phyloP scores from a whole-genome alignment of 1,284 basidiomycete species.

The Gomphus bonarii region DNA sequence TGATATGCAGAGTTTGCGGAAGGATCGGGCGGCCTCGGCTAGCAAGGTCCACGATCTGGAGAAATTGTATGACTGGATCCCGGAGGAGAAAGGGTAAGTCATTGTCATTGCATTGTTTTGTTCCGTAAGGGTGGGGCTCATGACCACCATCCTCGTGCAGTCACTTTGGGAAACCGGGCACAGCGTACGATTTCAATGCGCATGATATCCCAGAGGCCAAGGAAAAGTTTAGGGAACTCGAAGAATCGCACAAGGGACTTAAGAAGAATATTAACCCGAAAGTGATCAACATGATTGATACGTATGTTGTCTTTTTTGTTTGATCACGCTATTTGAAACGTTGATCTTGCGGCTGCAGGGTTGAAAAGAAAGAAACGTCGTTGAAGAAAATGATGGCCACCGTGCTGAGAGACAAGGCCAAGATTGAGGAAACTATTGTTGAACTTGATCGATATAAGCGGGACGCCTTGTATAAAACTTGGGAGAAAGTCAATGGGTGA shows the following conservation, averaged over 20 bases:
- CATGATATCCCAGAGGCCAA: conserved; percentile 59
- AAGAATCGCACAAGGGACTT: conserved; percentile 76
- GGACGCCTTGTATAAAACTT: conserved; percentile 89
- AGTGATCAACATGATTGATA: conserved; percentile 94
- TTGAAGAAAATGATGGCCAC: conserved; percentile 85
- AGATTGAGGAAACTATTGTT: conserved; percentile 91
- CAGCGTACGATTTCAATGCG: conserved; percentile 77
- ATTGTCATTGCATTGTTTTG: not conserved
- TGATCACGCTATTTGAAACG: not conserved
- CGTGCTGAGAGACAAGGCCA: conserved; percentile 89
- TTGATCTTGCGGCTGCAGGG: conserved; percentile 35
- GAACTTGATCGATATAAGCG: conserved; percentile 93
- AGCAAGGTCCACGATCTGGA: conserved; percentile 55
- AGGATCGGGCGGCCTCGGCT: conserved; percentile 35
- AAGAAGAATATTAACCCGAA: conserved; percentile 95
- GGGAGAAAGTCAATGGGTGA: conserved; percentile 90
- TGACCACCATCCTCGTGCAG: conserved; percentile 24
- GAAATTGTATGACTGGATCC: conserved; percentile 83
- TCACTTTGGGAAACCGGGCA: conserved; percentile 74
- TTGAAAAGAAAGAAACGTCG: conserved; percentile 88
- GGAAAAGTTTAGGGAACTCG: conserved; percentile 67
- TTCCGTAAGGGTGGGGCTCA: not conserved
- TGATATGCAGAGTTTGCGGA: conserved; percentile 33
- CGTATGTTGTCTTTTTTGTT: conserved; percentile 34
- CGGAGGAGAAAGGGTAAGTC: conserved; percentile 73